Base-by-base conservation (phyloP, 257 asterid genomes). In the Ajuga chamaepitys region DNA sequence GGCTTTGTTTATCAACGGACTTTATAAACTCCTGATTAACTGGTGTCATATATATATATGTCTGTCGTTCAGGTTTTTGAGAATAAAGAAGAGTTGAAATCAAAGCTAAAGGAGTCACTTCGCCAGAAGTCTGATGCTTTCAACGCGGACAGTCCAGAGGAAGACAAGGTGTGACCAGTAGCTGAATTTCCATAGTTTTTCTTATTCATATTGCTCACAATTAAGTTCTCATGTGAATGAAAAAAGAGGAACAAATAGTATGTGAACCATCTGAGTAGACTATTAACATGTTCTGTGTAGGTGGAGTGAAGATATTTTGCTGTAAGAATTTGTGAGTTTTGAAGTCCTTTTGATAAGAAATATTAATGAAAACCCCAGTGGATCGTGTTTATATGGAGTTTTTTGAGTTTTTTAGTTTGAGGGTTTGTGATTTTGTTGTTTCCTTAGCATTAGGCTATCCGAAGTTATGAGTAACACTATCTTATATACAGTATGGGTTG, bases 121-220 rank as follows among this genome's bases (percentile, higher is more conserved):
- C 96, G 96, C 20, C 95, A 82, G 71, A 93, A 88, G 73, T 75
- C 87, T 57, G 99, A 93, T 79, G 86, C 64, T 35, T 89, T 93
- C 64, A 88, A 83, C 70, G 62, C 70, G 74, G 99, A 88, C 59
- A 75, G 77, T 52, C 80, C 72, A 9, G 95, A 88, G 79, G 97
- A 86, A 69, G 99, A 93, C 86, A 87, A 84, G 97, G 99, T 93
- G 58, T 48, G 45, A 40, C 50, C 58, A 38, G 59, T 50, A 47
- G 44, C 44, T 24, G 62, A 37, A 64, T 4, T 24, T 22, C 20
- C 0, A 8, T 24, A 0, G 24, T 8, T 34, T 34, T 0, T 42
- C 2, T 38, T 13, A n/a, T 58, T 37, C 32, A 48, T 71, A 21
- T 22, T 62, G 7, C 42, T 25, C 38, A 1, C 22, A 13, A 34